Evolutionary conservation across 176 grass and related monocot species (phyloP).

Genomic region (Bromus sterilis): DNA sequence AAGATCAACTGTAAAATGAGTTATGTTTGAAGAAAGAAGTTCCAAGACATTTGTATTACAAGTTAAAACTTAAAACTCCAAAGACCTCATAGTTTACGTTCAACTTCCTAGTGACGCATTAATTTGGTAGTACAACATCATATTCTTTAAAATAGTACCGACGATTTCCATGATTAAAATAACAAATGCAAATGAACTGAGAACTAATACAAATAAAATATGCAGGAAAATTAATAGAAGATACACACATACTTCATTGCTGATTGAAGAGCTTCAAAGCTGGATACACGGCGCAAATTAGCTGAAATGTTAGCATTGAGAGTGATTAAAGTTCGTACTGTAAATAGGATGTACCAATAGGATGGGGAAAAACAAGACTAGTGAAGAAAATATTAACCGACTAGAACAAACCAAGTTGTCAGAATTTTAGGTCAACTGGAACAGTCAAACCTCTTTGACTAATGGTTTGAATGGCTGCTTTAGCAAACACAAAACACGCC

Average conservation of each 20-base stretch:
- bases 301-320: constrained; percentile 56
- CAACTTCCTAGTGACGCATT: background rate
- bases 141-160: background rate
- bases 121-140: background rate
- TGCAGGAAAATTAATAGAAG: background rate
- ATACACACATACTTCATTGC: constrained; percentile 72
- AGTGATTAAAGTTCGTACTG: constrained; percentile 22
- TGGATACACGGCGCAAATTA: constrained; percentile 78
- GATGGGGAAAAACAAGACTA: background rate
- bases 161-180: background rate
- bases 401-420: background rate
- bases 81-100: background rate
- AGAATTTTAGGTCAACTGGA: background rate
- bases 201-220: background rate
- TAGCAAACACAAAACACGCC: background rate
- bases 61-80: background rate
- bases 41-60: background rate
- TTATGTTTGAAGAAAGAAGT: background rate
- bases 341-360: background rate
- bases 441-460: background rate
- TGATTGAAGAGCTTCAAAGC: constrained; percentile 94
- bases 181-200: background rate
- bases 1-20: background rate
- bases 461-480: background rate
- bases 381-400: background rate